Evolutionary conservation across 192 early-diverging fungal genomes (phyloP).

Genomic region (Linnemannia schmuckeri): DNA sequence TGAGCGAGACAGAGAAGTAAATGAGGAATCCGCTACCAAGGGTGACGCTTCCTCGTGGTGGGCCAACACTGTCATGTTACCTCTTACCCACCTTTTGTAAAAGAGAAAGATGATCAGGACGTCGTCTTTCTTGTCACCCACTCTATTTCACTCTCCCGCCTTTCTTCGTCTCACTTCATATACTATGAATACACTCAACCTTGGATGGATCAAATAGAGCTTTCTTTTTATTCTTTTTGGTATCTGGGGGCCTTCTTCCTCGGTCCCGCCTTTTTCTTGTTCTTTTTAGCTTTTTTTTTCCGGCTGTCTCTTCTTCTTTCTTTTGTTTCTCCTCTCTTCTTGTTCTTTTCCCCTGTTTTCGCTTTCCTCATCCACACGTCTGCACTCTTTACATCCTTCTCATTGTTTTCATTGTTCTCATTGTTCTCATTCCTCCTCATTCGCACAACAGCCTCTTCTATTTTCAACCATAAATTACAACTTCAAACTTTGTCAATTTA

Average conservation of each 20-base stretch:
- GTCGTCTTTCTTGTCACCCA: background rate
- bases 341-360: background rate
- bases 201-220: background rate
- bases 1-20: too few relatives aligned
- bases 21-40: too few relatives aligned
- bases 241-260: background rate
- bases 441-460: background rate
- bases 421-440: background rate
- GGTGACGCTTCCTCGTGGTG: too few relatives aligned
- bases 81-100: too few relatives aligned
- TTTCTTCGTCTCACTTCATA: background rate
- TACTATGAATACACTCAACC: background rate
- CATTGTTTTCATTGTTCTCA: background rate
- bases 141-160: background rate
- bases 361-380: background rate
- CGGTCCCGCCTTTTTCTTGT: background rate
- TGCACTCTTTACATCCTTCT: background rate
- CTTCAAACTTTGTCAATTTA: background rate
- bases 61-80: too few relatives aligned
- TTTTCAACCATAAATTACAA: background rate
- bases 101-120: background rate
- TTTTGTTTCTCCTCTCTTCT: background rate
- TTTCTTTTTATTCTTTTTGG: background rate
- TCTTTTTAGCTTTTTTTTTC: background rate
- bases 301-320: background rate